phyloP scores from a whole-genome alignment of 305 asterid species.

The Fraxinus angustifolia region DNA sequence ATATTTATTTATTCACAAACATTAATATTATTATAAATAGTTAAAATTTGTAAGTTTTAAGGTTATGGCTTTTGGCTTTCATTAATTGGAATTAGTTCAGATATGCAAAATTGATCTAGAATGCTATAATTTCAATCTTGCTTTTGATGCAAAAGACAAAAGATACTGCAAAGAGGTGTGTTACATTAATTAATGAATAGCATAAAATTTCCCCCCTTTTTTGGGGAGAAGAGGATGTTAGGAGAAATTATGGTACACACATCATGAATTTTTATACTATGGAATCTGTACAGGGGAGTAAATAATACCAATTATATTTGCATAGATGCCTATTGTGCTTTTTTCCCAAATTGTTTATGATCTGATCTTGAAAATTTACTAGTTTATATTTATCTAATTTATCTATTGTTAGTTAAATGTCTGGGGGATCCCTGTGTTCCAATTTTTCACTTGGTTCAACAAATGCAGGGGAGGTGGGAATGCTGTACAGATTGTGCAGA shows the following conservation, averaged over 20 bases:
- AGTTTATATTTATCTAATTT: background rate
- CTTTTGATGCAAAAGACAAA: background rate
- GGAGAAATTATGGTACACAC: background rate
- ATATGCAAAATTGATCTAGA: conserved; percentile 2
- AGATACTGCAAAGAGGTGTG: background rate
- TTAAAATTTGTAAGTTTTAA: background rate
- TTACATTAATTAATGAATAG: background rate
- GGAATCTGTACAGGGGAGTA: background rate
- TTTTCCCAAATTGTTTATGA: background rate
- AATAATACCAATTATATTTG: background rate
- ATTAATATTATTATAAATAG: background rate
- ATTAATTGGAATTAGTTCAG: background rate
- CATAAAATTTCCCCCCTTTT: background rate
- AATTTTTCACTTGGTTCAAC: conserved; percentile 21
- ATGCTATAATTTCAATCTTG: background rate
- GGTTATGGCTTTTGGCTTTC: background rate
- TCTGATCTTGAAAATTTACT: conserved; percentile 2
- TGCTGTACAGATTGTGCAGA: conserved; percentile 92
- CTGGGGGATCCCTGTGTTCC: conserved; percentile 18
- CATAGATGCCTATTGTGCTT: background rate
- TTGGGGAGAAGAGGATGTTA: background rate
- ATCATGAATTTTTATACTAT: background rate
- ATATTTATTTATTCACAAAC: background rate
- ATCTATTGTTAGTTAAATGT: background rate
- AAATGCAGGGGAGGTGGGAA: conserved; percentile 75